Percentiles rank a stretch among this genome's conserved stretches.
phyloP scores from a whole-genome alignment of 1,284 basidiomycete species.

The Jaminaea rosea region DNA sequence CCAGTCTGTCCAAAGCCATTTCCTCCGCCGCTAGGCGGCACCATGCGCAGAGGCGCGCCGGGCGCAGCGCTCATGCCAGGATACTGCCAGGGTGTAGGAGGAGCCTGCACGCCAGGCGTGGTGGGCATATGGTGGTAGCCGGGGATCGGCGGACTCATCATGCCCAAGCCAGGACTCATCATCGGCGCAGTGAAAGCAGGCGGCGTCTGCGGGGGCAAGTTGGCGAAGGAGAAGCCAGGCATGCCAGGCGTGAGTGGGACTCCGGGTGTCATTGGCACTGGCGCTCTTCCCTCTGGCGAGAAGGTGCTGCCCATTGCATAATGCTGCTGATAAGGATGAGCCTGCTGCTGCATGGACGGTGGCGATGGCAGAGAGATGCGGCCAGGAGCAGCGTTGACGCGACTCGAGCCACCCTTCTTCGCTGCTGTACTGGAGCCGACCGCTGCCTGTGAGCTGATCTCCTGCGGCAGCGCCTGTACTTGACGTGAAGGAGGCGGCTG shows the following conservation, averaged over 20 bases:
- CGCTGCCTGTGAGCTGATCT: neutral
- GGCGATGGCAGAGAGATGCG: constrained; percentile 32
- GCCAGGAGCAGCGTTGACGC: constrained; percentile 16
- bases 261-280: neutral
- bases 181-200: constrained; percentile 46
- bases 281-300: constrained; percentile 8
- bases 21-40: neutral
- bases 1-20: neutral
- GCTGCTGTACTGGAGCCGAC: neutral
- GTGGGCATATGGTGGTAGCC: neutral
- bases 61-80: constrained; percentile 2
- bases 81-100: neutral
- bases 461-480: neutral
- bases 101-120: constrained; percentile 1
- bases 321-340: neutral
- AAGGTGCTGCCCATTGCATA: neutral
- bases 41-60: constrained; percentile 2
- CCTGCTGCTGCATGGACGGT: constrained; percentile 7
- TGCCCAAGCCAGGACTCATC: constrained; percentile 45
- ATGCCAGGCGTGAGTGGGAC: constrained; percentile 49
- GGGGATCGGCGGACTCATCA: constrained; percentile 17
- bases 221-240: constrained; percentile 49
- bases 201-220: constrained; percentile 47
- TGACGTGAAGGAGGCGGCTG: too few relatives aligned
- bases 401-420: neutral